A percentile compares a stretch with the other conserved stretches of the same genome.
phyloP scores from a whole-genome alignment of 495 filamentous ascomycete species.

The Penicillium robsamsonii region DNA sequence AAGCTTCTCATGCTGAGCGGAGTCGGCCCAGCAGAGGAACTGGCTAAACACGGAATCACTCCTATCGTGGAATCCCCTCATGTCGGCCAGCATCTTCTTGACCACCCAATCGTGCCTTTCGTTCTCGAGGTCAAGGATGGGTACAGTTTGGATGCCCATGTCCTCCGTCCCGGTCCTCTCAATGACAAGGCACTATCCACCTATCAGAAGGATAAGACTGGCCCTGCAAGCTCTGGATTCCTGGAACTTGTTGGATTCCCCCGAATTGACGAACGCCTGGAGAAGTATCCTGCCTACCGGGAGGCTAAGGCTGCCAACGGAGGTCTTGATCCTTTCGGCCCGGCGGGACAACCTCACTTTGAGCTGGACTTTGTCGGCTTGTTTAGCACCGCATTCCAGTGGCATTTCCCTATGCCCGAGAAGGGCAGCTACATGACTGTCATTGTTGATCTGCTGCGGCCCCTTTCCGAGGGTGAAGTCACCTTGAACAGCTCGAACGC shows the following conservation, averaged over 20 bases:
- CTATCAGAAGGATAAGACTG: constrained; percentile 49
- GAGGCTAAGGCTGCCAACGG: constrained; percentile 50
- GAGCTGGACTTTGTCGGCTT: constrained; percentile 64
- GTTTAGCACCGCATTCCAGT: constrained; percentile 62
- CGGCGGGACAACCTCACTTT: constrained; percentile 60
- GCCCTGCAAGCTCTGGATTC: constrained; percentile 50
- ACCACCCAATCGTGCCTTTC: constrained; percentile 56
- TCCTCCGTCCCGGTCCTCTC: constrained; percentile 49
- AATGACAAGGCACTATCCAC: constrained; percentile 43
- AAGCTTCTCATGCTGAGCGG: constrained; percentile 51
- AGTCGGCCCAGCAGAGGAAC: constrained; percentile 41
- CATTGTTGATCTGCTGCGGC: constrained; percentile 59
- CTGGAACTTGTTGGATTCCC: constrained; percentile 57
- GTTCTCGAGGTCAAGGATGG: constrained; percentile 57
- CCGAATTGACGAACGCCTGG: constrained; percentile 52
- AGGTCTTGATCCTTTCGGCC: constrained; percentile 51
- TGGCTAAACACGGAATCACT: constrained; percentile 49
- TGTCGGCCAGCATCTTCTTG: constrained; percentile 58
- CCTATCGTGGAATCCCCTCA: constrained; percentile 44
- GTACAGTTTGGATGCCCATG: constrained; percentile 50
- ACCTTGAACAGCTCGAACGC: constrained; percentile 53
- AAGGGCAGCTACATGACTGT: constrained; percentile 53
- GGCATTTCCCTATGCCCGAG: constrained; percentile 55
- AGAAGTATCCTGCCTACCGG: constrained; percentile 48
- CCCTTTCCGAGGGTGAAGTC: constrained; percentile 52